Evolutionary conservation across 1,284 basidiomycete genomes (phyloP), one percentile per base, ranked within the genome.

Genomic region (Apiotrichum siamense): DNA sequence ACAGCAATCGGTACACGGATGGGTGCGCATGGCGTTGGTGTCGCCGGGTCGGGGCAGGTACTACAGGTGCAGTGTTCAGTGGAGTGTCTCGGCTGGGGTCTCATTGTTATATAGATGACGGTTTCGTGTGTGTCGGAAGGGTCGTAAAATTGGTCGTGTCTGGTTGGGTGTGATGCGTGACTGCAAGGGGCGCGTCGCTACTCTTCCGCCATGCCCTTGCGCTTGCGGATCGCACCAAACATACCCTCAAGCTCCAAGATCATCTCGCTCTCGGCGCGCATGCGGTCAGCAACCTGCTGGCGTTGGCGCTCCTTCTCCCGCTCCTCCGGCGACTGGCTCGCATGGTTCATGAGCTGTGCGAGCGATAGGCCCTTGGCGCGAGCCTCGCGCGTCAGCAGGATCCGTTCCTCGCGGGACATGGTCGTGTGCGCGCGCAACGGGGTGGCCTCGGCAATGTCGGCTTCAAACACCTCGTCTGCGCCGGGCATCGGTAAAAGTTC

Each of bases 231-330:
- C 20, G 62, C 50, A 18, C 62, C 69, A 36, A 72, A 69, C 46
- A 72, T 61, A 15, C 65, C 61, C 47, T 60, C 56, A 24, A 72
- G 54, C 60, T 72, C 70, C 36, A 60, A 58, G 17, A 72, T 61
- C 25, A 72, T 62, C 47, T 59, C 44, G 4, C 62, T 62, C 12
- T 59, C 61, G 0, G 42, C 42, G 24, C 44, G 54, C 44, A 43
- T 43, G 15, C 43, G 47, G 33, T 37, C 35, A 2, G 20, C 38
- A 15, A 42, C 12, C 41, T 12, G 29, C 44, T 41, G 44, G 12
- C 42, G 42, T 36, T 31, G 40, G 15, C 43, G 24, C 46, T 44
- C 49, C 46, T 25, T 43, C 33, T 45, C 44, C 32, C 13, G 17
- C 44, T 45, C 32, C 24, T 33, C 32, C 21, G 44, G 44, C 21